These are phyloP conservation scores for Cyberlindnera suaveolens DNA, from an alignment of 805 yeast genomes.

Conservation along the genomic window DNA sequence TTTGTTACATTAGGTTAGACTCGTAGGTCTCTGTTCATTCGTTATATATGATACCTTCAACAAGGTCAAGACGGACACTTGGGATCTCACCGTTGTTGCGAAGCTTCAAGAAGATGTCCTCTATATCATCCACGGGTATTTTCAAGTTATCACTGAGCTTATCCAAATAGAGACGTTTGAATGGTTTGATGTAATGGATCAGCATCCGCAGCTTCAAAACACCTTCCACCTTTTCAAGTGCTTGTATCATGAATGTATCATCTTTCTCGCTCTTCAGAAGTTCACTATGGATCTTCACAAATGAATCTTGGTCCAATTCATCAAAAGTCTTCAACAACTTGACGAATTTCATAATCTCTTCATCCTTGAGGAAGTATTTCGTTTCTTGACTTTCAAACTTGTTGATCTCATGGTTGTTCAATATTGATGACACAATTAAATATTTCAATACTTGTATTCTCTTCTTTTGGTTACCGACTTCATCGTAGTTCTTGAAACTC, in stretches of 20 bases:
- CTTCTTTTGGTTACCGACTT: conserved; percentile 54
- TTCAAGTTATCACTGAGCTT: conserved; percentile 14
- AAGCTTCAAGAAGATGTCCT: conserved; percentile 19
- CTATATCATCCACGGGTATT: conserved; percentile 17
- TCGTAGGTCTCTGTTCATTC: conserved; percentile 1
- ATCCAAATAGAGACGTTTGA: conserved; percentile 17
- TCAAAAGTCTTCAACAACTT: conserved; percentile 18
- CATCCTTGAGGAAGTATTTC: conserved; percentile 22
- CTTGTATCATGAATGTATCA: conserved; percentile 16
- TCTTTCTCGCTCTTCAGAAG: conserved; percentile 7
- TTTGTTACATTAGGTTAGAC: neutral
- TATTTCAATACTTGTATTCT: conserved; percentile 55
- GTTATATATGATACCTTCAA: conserved; percentile 22
- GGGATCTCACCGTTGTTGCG: conserved; percentile 17
- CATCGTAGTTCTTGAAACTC: conserved; percentile 55
- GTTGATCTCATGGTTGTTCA: conserved; percentile 40
- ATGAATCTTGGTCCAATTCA: conserved; percentile 14
- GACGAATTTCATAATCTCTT: conserved; percentile 16
- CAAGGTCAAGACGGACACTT: conserved; percentile 19
- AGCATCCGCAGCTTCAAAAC: conserved; percentile 16
- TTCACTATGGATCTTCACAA: conserved; percentile 7
- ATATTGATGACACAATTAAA: conserved; percentile 52
- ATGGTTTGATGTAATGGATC: conserved; percentile 25
- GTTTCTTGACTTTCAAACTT: conserved; percentile 27
- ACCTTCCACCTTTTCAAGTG: conserved; percentile 16